Conservation (phyloP, 1,284 basidiomycete species). For the Neonothopanus nambi region DNA sequence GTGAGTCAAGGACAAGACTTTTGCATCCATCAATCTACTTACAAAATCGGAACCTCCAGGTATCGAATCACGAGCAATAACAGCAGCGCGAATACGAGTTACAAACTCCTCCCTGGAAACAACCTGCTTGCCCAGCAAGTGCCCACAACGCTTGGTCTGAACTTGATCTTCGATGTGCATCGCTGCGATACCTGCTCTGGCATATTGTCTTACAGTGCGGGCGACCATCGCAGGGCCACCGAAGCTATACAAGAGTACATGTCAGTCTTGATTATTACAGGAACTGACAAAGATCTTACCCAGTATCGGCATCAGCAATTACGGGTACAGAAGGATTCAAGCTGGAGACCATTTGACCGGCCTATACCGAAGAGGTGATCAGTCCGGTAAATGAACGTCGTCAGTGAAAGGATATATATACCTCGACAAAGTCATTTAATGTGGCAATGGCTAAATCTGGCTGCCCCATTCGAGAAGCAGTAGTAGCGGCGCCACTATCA, state of each 20-base stretch:
- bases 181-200: slow-evolving; percentile 70
- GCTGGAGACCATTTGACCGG: slow-evolving; percentile 66
- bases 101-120: slow-evolving; percentile 75
- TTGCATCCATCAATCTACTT: slow-evolving; percentile 14
- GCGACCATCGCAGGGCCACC: slow-evolving; percentile 78
- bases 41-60: slow-evolving; percentile 74
- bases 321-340: slow-evolving; percentile 65
- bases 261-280: neutral
- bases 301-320: slow-evolving; percentile 83
- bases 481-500: slow-evolving; percentile 60
- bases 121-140: slow-evolving; percentile 77
- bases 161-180: slow-evolving; percentile 86
- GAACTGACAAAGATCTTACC: slow-evolving; percentile 34
- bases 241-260: slow-evolving; percentile 35
- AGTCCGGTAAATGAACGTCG: no score
- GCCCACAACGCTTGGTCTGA: slow-evolving; percentile 81
- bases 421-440: slow-evolving; percentile 75
- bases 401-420: slow-evolving; percentile 25
- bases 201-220: slow-evolving; percentile 74
- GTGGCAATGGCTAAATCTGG: slow-evolving; percentile 82
- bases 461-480: slow-evolving; percentile 69
- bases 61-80: slow-evolving; percentile 67
- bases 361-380: slow-evolving; percentile 22
- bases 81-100: slow-evolving; percentile 76
- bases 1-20: neutral